Evolutionary conservation across 805 yeast genomes (phyloP), one percentile per base, ranked within the genome.

Genomic region (Candida palmyrensis): DNA sequence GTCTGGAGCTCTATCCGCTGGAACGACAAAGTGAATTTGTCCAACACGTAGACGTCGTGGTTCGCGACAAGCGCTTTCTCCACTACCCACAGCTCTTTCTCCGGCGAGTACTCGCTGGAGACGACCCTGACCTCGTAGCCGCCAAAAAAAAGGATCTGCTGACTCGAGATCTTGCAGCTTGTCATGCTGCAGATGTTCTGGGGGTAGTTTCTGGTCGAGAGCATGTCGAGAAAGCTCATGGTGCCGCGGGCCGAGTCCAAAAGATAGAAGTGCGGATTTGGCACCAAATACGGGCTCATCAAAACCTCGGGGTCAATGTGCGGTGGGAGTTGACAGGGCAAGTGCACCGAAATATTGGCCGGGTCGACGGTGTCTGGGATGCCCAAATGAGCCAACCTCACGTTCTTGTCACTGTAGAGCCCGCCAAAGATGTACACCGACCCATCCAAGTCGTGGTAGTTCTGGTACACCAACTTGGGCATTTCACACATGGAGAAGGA

Each of bases 91-190:
- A 57, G 39, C 37, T 51, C 58, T 13, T 44, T 33, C 2, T 47
- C 43, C 4, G 47, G 45, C 5, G 44, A 36, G 36, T 57, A 51
- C 2, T 36, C 35, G 6, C 52, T 55, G 1, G 53, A 43, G 9
- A 46, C 51, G 12, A 46, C 45, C 16, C 42, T 39, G 14, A 65
- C 36, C 33, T 71, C 73, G 49, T 80, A 73, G 0, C 92, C 94
- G n/a, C 90, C 94, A 48, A 74, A 80, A 38, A 71, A 68, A 41
- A 81, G 67, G 11, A 77, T 64, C 44, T 79, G 79, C 23, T 75
- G 55, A n/a, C 67, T 61, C 4, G 83, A 72, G 4, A 82, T 57
- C 35, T 57, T 63, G 6, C 75, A 62, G 12, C 73, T 66, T 5
- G 66, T 46, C 50, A 76, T 57, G 35, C 75, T 68, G 27, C 73